Conservation (phyloP, 2,329 filamentous ascomycete species). For the Calonectria montana region DNA sequence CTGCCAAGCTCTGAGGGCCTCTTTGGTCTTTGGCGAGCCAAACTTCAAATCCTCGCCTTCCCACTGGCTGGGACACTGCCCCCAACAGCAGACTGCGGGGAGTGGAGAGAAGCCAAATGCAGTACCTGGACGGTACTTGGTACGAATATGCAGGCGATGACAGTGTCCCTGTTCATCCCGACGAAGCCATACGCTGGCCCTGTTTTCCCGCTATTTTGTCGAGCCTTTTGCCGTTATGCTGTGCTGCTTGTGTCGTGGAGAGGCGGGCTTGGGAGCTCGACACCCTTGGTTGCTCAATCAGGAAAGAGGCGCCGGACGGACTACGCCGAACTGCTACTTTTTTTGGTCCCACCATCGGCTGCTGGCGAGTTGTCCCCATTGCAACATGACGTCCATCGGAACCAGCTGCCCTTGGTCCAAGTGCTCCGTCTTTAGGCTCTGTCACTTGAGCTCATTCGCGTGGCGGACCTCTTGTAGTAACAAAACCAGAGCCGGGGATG, state of each 20-base stretch:
- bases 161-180: constrained; percentile 13
- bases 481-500: constrained; percentile 10
- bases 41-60: background rate
- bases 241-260: background rate
- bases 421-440: background rate
- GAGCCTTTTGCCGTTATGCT: background rate
- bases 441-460: background rate
- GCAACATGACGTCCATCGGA: constrained; percentile 2
- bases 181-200: background rate
- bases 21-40: background rate
- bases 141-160: constrained; percentile 17
- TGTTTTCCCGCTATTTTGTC: constrained; percentile 1
- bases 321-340: background rate
- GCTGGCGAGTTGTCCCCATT: background rate
- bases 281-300: constrained; percentile 5
- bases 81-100: constrained; percentile 6
- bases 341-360: background rate
- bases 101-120: background rate
- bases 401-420: constrained; percentile 3
- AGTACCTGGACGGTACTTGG: background rate
- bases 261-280: background rate
- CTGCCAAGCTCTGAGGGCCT: background rate
- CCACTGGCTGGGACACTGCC: background rate
- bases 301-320: background rate
- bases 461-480: background rate